A percentile compares a stretch with the other conserved stretches of the same genome.
Evolutionary conservation across 2,329 filamentous ascomycete species (phyloP).

Genomic region (Monosporascus sp.): DNA sequence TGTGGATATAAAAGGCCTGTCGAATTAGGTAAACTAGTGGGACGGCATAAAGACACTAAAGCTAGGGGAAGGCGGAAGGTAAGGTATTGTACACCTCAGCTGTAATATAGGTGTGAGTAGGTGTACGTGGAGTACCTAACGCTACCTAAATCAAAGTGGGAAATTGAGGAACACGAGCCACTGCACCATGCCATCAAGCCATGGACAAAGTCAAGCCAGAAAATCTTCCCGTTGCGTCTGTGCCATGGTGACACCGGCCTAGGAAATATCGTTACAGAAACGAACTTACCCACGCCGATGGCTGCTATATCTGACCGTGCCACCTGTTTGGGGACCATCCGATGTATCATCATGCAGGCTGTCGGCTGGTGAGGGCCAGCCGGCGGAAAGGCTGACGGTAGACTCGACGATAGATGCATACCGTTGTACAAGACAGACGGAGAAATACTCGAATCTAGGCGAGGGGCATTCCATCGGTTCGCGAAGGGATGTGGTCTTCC

Average conservation of each 20-base stretch:
- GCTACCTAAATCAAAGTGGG: conserved; percentile 16
- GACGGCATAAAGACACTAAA: no score
- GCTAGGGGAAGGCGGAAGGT: conserved; percentile 25
- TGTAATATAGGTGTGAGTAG: no score
- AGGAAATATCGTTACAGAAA: conserved; percentile 1
- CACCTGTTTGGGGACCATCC: conserved; percentile 3
- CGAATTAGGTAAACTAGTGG: no score
- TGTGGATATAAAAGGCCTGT: no score
- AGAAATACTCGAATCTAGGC: no score
- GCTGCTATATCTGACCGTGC: conserved; percentile 3
- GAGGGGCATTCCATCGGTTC: no score
- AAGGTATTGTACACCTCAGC: conserved; percentile 1
- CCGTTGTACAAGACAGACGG: not conserved
- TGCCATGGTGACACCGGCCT: conserved; percentile 2
- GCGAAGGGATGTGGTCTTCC: no score
- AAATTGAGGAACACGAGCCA: conserved; percentile 20
- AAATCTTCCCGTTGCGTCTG: conserved; percentile 2
- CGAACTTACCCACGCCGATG: not conserved
- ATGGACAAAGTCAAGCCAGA: conserved; percentile 5
- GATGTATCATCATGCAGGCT: not conserved
- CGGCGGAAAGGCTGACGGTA: not conserved
- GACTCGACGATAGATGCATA: not conserved
- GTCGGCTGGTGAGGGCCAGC: not conserved
- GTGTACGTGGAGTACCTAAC: not conserved
- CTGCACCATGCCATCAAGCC: conserved; percentile 13